Base-by-base conservation (phyloP, 257 asterid genomes). In the Ilex aquifolium region DNA sequence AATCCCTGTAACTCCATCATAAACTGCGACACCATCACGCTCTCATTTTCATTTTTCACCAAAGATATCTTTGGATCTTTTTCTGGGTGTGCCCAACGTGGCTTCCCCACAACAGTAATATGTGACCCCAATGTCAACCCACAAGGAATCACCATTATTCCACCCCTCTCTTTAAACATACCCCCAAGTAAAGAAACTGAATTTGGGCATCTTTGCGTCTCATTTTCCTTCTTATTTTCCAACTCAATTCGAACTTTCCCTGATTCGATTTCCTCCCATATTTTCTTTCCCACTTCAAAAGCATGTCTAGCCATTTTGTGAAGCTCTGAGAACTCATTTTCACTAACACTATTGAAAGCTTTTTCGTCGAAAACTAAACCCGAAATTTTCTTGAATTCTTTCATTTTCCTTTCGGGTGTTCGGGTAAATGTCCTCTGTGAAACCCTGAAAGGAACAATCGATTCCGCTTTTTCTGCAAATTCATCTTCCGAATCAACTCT, bases 41-140 rank as follows among this genome's bases (percentile, higher is more conserved):
- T 65, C 71, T 61, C 74, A 27, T 73, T 77, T 14, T 51, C 73
- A 12, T 56, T 75, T 67, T 58, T 82, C 54, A 73, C 44, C 62
- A 83, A 31, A 11, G 72, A 77, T 67, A 75, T 80, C 59, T 66
- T 82, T 0, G 91, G 75, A 65, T 80, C 79, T 4, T 68, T 68
- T 63, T 76, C 85, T 30, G 42, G 8, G 27, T 80, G 90, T 29
- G 85, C 95, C 87, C 72, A 57, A 29, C 67, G 67, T 0, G 97
- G 95, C 50, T 65, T 82, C 64, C 95, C 98, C 61, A 91, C 91
- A 27, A 88, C 81, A 8, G 98, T 91, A 50, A 88, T 84, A 69
- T 91, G 93, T 65, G 98, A 91, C 57, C 98, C 98, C 71, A 88
- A 71, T 16, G 96, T 70, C 76, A 91, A 63, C 42, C 97, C 98